Conservation (phyloP, 306 rosid species). For the Trifolium dubium region DNA sequence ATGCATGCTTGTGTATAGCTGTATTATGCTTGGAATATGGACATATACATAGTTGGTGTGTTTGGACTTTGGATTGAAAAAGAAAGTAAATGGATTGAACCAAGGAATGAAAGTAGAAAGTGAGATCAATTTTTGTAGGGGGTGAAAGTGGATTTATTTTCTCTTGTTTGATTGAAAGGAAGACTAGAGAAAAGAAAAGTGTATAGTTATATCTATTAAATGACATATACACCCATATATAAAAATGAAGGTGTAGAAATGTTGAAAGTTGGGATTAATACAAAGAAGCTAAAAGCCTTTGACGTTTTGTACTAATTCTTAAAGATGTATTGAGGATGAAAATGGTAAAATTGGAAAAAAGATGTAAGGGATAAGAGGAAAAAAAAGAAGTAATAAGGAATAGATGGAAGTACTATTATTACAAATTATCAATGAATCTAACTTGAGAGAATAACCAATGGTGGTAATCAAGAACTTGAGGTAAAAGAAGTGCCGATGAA, state of each 20-base stretch:
- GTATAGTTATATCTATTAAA: background rate
- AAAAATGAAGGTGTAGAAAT: background rate
- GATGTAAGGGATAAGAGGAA: too few relatives aligned
- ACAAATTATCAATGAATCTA: too few relatives aligned
- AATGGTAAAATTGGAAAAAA: too few relatives aligned
- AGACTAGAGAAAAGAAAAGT: background rate
- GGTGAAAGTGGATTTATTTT: background rate
- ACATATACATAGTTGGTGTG: background rate
- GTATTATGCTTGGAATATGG: background rate
- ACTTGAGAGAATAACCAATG: too few relatives aligned
- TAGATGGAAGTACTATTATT: too few relatives aligned
- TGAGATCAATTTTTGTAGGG: background rate
- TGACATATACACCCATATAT: background rate
- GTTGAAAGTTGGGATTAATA: background rate
- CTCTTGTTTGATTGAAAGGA: background rate
- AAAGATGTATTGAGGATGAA: background rate
- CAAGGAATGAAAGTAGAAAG: background rate
- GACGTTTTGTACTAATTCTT: background rate
- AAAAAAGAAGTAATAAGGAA: too few relatives aligned
- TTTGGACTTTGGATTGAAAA: conserved; percentile 7
- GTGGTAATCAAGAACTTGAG: too few relatives aligned
- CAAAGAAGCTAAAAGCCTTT: background rate
- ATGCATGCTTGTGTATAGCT: conserved; percentile 5
- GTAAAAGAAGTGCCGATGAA: too few relatives aligned
- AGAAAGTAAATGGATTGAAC: background rate